Evolutionary conservation across 2,329 filamentous ascomycete genomes (phyloP), one percentile per base, ranked within the genome.

Genomic region (Cercospora zeae-maydis): DNA sequence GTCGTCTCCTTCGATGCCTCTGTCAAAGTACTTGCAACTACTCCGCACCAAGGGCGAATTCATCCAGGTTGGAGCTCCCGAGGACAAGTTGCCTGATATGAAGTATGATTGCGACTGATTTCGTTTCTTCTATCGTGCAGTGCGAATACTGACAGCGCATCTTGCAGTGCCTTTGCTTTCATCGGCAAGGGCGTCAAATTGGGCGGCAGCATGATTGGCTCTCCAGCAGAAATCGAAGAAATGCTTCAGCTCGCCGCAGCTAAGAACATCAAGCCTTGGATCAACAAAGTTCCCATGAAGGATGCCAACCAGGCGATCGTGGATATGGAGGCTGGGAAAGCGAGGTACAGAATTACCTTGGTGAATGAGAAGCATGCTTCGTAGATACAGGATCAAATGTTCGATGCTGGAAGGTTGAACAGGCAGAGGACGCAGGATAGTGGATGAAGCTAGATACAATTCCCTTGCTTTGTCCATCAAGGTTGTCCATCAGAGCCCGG

Each of bases 21-120:
- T 90, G 24, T 73, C 76, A 56, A 76, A 83, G 52, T 91, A 90
- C 74, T 78, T 92, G 61, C 70, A 76, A 13, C 78, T 91, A 8
- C 78, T 91, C 34, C 80, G 82, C 63, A 76, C 80, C 14, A 81
- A 84, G 54, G 88, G 88, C 4, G 80, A 79, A 13, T 86, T 89
- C 68, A 82, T 89, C 61, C 86, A 89, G 75, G 81, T 91, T 54
- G 88, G 88, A 30, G 83, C 83, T 1, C 88, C 88, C 0, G 88
- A 91, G 71, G 76, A 80, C 75, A 76, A 76, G 58, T 68, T 82
- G 2, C 85, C 84, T 1, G 76, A 77, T 4, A 79, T 89, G 70
- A 59, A 52, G 49, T 53, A 33, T 19, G 49, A 33, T 21, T 53
- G 14, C 2, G 2, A 62, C 83, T 0, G 88, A 24, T 6, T 13